Conservation (phyloP, 345 rosid genomes). For the Laguncularia racemosa region DNA sequence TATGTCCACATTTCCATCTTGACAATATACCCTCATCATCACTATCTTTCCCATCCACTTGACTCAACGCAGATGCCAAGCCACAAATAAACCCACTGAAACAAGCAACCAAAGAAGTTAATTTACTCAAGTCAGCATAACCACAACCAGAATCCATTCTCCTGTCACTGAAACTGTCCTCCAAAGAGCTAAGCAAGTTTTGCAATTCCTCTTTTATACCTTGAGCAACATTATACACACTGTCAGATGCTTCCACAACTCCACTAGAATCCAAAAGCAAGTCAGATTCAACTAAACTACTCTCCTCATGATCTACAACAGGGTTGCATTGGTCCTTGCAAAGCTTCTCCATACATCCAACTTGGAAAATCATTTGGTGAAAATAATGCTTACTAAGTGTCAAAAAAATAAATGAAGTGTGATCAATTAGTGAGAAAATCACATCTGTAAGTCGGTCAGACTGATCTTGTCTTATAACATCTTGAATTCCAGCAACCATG, state of each 20-base stretch:
- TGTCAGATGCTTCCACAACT: constrained; percentile 34
- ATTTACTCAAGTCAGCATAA: constrained; percentile 31
- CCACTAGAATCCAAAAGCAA: constrained; percentile 16
- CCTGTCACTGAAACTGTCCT: constrained; percentile 24
- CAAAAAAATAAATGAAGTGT: constrained; percentile 57
- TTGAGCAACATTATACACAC: constrained; percentile 31
- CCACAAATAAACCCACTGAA: constrained; percentile 85
- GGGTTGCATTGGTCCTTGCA: constrained; percentile 19
- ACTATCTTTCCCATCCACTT: constrained; percentile 22
- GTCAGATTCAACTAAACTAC: constrained; percentile 12
- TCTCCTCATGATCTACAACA: constrained; percentile 16
- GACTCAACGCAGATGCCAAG: constrained; percentile 47
- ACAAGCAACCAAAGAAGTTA: constrained; percentile 51
- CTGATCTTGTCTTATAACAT: constrained; percentile 13
- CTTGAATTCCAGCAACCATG: constrained; percentile 31
- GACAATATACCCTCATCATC: constrained; percentile 26
- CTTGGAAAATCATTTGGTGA: constrained; percentile 19
- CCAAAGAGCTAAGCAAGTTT: constrained; percentile 30
- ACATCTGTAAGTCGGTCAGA: constrained; percentile 19
- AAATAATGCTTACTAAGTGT: constrained; percentile 40
- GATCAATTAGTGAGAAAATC: constrained; percentile 64
- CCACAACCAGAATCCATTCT: constrained; percentile 18
- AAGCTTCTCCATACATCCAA: constrained; percentile 9
- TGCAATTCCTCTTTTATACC: constrained; percentile 52
- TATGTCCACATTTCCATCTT: constrained; percentile 27